phyloP scores from a whole-genome alignment of 2,329 filamentous ascomycete genomes.

The Alternaria postmessia region DNA sequence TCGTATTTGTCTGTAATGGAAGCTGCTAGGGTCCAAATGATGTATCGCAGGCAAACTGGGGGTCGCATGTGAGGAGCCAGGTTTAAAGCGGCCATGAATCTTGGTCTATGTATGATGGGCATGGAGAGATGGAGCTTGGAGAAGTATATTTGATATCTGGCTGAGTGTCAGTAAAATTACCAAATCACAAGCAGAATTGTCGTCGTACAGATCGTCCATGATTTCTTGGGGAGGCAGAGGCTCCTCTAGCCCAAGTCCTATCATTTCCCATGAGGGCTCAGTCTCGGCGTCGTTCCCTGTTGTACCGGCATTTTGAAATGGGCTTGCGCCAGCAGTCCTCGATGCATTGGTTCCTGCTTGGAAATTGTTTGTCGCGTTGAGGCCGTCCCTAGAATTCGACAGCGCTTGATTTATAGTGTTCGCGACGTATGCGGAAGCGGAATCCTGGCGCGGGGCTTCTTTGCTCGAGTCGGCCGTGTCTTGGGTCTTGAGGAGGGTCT shows the following conservation, averaged over 20 bases:
- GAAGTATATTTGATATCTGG: constrained; percentile 84
- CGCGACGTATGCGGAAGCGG: constrained; percentile 43
- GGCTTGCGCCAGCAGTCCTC: constrained; percentile 28
- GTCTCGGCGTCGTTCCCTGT: constrained; percentile 29
- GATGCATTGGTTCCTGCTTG: constrained; percentile 18
- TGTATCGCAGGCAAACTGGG: constrained; percentile 87
- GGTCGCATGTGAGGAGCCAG: constrained; percentile 86
- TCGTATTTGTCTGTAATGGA: constrained; percentile 83
- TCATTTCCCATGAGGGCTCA: constrained; percentile 81
- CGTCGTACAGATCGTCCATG: constrained; percentile 80
- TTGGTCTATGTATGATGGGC: constrained; percentile 88
- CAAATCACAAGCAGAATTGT: not conserved
- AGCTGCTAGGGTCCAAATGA: constrained; percentile 95
- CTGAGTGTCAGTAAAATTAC: constrained; percentile 15
- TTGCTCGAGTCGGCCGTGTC: constrained; percentile 58
- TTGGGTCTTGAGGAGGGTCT: constrained; percentile 86
- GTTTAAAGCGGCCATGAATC: constrained; percentile 89
- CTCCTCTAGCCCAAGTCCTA: constrained; percentile 83
- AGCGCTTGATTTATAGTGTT: constrained; percentile 39
- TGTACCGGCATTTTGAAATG: constrained; percentile 24
- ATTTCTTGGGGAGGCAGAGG: constrained; percentile 79
- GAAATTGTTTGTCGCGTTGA: constrained; percentile 23
- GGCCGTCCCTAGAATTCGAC: constrained; percentile 30
- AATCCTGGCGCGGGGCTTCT: constrained; percentile 33
- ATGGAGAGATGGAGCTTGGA: constrained; percentile 85